Evolutionary conservation across 805 yeast species (phyloP), one percentile per base, ranked within the genome.

Genomic region (Candida andamanensis): DNA sequence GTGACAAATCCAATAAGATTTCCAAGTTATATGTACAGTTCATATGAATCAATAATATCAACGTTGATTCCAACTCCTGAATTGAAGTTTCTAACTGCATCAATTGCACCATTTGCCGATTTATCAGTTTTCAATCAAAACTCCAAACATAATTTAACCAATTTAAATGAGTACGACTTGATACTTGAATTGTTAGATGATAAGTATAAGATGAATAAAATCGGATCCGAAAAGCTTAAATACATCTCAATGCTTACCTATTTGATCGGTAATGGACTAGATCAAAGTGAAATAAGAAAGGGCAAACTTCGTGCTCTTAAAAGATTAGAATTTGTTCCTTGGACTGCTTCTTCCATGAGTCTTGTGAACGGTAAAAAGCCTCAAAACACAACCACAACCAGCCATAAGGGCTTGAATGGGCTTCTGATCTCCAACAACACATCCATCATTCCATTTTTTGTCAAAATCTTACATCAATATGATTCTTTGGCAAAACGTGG

Each of bases 1-100:
- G 65, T 86, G 3, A 85, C 97, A 2, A 85, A 90, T 39, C 84
- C 97, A 0, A 60, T 92, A 27, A 68, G 98, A 44, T 90, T 83
- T 54, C 98, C 98, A 4, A 80, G 92, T 29, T 86, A 86, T 60
- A 80, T 87, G 74, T 89, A 85, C 66, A 84, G 82, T 50, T 85
- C 95, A 3, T 60, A 83, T 44, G 84, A 87, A 24, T 80, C 94
- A 29, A 76, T 92, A 12, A 58, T 86, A 30, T 79, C 96, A 1
- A 76, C 90, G 1, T 58, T 92, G 42, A 74, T 92, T 2, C 96
- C 97, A 2, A 80, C 86, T 0, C 95, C 82, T 6, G 85, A 82
- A 43, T 74, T 75, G 36, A 79, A 81, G 31, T 61, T 61, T 37
- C 50, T 65, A 24, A 54, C 67, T 1, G 50, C 67, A 3, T 54